Evolutionary conservation across 2,329 filamentous ascomycete species (phyloP).

Genomic region (Cercospora canescens): DNA sequence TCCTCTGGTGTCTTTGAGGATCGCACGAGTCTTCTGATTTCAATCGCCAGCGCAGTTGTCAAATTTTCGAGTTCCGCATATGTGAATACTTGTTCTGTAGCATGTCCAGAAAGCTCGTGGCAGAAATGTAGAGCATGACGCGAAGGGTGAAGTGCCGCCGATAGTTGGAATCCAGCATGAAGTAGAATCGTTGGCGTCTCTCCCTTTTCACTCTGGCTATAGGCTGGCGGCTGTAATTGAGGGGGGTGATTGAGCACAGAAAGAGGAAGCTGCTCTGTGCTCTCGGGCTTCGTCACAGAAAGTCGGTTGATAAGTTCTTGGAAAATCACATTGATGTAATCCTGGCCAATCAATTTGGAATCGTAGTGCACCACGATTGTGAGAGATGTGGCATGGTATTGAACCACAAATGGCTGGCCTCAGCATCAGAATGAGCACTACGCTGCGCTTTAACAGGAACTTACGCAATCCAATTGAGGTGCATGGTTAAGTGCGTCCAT

Average conservation of each 20-base stretch:
- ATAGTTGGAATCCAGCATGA: slow-evolving; percentile 14
- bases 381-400: slow-evolving; percentile 16
- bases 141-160: slow-evolving; percentile 4
- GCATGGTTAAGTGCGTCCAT: slow-evolving; percentile 1
- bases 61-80: slow-evolving; percentile 15
- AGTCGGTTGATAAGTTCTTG: slow-evolving; percentile 6
- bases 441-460: not conserved
- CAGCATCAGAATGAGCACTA: not conserved
- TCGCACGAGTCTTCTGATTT: not conserved
- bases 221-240: not conserved
- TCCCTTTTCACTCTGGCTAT: not conserved
- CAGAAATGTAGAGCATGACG: slow-evolving; percentile 15
- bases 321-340: slow-evolving; percentile 10
- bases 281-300: not conserved
- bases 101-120: not conserved
- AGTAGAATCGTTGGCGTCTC: slow-evolving; percentile 1
- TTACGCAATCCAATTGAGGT: slow-evolving; percentile 10
- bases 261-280: not conserved
- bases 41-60: slow-evolving; percentile 12
- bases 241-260: slow-evolving; percentile 21
- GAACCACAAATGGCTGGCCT: slow-evolving; percentile 16
- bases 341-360: not conserved
- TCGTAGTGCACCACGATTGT: slow-evolving; percentile 14
- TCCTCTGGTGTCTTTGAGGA: not conserved
- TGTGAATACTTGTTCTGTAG: slow-evolving; percentile 8